These are phyloP conservation scores for Maudiozyma pseudohumilis DNA, from an alignment of 805 yeast genomes.

Conservation along the genomic window DNA sequence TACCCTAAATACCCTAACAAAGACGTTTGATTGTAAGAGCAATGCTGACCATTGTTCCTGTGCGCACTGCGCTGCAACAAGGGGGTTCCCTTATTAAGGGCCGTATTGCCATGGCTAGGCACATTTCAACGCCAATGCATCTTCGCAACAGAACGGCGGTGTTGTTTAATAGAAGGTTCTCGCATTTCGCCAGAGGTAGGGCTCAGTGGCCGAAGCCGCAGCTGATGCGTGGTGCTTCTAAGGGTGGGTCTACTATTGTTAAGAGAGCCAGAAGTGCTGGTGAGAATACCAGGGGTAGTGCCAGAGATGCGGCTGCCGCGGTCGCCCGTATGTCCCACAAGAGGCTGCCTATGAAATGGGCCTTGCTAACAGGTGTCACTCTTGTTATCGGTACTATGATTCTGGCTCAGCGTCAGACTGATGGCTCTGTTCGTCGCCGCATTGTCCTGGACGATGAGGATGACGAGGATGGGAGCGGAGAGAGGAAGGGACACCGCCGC, in stretches of 20 bases:
- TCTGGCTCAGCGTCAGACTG: too few species aligned
- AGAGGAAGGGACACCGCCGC: slow-evolving; percentile 11
- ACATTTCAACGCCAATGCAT: slow-evolving; percentile 14
- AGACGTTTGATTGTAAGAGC: too few species aligned
- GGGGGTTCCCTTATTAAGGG: slow-evolving; percentile 11
- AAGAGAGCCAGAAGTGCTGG: slow-evolving; percentile 5
- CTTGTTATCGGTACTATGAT: slow-evolving; percentile 21
- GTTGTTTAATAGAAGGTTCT: slow-evolving; percentile 17
- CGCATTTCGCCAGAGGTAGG: slow-evolving; percentile 1
- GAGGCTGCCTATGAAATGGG: slow-evolving; percentile 18
- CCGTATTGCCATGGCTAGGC: slow-evolving; percentile 12
- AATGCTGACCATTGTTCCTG: slow-evolving; percentile 11
- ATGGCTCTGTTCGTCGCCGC: too few species aligned
- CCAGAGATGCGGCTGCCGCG: slow-evolving; percentile 1
- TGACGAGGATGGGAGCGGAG: slow-evolving; percentile 10
- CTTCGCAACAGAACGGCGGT: slow-evolving; percentile 21
- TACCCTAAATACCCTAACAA: too few species aligned
- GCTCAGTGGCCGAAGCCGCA: too few species aligned
- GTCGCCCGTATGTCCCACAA: not conserved
- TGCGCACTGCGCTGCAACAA: slow-evolving; percentile 14
- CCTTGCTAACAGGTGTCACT: slow-evolving; percentile 24
- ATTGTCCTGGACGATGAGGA: slow-evolving; percentile 20
- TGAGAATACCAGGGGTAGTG: too few species aligned
- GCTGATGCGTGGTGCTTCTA: not conserved
- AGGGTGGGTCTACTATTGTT: not conserved